Evolutionary conservation across 352 stramenopile species (phyloP), one percentile per base, ranked within the genome.

Genomic region (Phytopythium boreale): DNA sequence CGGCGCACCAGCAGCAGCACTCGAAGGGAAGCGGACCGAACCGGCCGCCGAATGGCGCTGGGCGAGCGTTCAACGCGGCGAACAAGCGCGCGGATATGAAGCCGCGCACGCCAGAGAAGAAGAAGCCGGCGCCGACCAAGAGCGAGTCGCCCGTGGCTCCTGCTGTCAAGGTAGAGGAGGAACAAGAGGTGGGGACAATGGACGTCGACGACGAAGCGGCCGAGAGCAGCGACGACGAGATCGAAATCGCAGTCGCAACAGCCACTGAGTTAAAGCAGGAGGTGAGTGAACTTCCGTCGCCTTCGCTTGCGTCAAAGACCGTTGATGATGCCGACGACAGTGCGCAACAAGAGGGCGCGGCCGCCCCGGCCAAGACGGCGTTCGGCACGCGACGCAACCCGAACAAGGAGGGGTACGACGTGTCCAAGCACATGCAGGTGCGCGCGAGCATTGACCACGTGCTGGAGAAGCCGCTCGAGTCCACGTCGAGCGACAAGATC

Each of bases 331-430:
- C 34, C 34, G 11, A 61, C 1, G 31, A 53, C 39, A 69, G 43
- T 37, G 34, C 20, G 57, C 19, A 49, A 15, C 43, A 12, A 14
- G 43, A 26, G 43, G 26, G 19, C 43, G 61, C 24, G 55, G 53
- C 26, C 12, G 20, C 39, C 8, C 27, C 7, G 44, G 27, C n/a
- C 20, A 66, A 46, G 64, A 76, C 72, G 46, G 61, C 64, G 31
- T 90, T 92, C 67, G 86, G 86, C 31, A 91, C 87, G 19, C 87
- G 87, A 31, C 83, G 84, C 56, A 94, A 94, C 63, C 87, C 87
- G 1, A 95, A 93, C 75, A 95, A 93, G 66, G 84, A 84, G 41
- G 60, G 50, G 15, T 93, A 95, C 70, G 82, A 70, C 43, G 76
- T 80, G 5, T 74, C 89, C 52, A 79, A 70, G 44, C 90, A 90